Evolutionary conservation across 768 basidiomycete genomes (phyloP).

Genomic region (Lactifluus hygrophoroides): DNA sequence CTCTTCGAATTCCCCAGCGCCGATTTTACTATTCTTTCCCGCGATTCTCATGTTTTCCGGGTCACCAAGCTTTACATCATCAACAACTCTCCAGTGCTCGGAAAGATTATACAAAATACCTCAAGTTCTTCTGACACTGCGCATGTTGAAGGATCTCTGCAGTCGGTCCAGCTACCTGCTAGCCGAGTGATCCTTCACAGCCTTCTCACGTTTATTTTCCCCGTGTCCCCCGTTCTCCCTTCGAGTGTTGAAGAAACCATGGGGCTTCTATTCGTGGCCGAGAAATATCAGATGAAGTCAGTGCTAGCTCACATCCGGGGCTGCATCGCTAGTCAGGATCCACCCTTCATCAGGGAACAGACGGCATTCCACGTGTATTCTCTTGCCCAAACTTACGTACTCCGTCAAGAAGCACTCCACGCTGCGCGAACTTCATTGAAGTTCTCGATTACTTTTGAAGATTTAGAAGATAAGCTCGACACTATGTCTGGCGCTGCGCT

Average conservation of each 20-base stretch:
- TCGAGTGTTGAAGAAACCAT: neutral
- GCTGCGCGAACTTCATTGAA: neutral
- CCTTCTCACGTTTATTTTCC: conserved; percentile 8
- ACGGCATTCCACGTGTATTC: neutral
- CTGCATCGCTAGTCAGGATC: neutral
- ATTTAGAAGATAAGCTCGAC: neutral
- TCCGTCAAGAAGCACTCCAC: neutral
- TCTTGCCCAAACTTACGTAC: neutral
- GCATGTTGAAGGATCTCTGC: neutral
- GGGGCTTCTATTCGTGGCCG: neutral
- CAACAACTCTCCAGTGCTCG: neutral
- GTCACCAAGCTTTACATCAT: neutral
- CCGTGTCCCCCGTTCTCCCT: neutral
- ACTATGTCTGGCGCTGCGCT: neutral
- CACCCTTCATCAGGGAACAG: neutral
- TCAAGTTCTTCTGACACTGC: neutral
- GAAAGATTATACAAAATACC: conserved; percentile 43
- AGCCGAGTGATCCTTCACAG: neutral
- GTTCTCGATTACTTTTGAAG: neutral
- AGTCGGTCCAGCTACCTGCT: neutral
- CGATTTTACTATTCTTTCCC: conserved; percentile 40
- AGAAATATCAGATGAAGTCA: neutral
- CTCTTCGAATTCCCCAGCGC: neutral
- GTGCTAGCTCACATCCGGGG: neutral
- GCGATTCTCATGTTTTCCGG: neutral